Base-by-base conservation (phyloP, 352 stramenopile species). In the Globisporangium parvum region DNA sequence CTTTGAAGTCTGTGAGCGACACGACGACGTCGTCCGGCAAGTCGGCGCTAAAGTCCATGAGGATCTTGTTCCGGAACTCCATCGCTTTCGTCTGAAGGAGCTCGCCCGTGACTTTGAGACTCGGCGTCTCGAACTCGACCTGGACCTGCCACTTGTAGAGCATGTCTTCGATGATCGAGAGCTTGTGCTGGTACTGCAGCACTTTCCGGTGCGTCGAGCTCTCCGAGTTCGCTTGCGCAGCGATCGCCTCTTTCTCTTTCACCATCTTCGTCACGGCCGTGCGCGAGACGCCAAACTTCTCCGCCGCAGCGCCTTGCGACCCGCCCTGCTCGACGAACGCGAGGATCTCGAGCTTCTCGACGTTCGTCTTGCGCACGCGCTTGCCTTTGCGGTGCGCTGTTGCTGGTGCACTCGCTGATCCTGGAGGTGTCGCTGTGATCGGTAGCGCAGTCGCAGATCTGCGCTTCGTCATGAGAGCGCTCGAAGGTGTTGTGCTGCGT, bases 181-280 rank as follows among this genome's bases (percentile, higher is more conserved):
- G 57, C 61, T 92, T 90, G 63, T 90, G 80, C 53, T 90, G 82
- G 37, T 92, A 90, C 51, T 90, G 82, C 53, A 92, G 57, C 26
- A 92, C 82, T 60, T 92, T 92, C 15, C 80, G 73, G 53, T 80
- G 81, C 55, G 77, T 88, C 15, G 72, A 87, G 52, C 66, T 87
- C 56, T 85, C 80, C 2, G 80, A 78, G 6, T 74, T 63, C n/a
- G 82, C 79, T 57, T 89, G 80, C 0, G 78, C 77, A 4, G 75
- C 74, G 50, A 91, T 91, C 6, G 80, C 80, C 6, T 79, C 74
- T 10, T 81, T 75, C 58, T 93, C 84, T 59, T 93, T 93, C 21
- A 93, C 78, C 77, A 93, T 91, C 57, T 91, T 93, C 5, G 84
- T 93, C 57, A 93, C 84, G 0, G 84, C 84, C 1, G 84, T 89